Base-by-base conservation (phyloP, 805 yeast genomes). In the Hanseniaspora mollemarum region DNA sequence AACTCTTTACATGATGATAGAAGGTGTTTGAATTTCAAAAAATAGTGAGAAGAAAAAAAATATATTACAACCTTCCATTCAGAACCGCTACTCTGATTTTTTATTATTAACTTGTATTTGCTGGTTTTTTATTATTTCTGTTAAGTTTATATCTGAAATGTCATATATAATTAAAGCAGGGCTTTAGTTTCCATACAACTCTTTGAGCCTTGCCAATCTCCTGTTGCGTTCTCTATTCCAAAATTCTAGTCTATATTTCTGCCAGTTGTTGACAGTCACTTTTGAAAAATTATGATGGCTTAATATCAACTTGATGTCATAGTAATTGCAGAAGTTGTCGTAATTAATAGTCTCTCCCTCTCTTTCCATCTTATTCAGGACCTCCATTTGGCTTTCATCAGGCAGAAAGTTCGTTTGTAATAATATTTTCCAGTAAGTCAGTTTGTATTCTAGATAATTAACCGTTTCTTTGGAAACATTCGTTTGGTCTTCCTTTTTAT, bases 191-290 rank as follows among this genome's bases (percentile, higher is more conserved):
- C 56, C 54, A 37, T 39, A 54, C 50, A 43, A 25, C 24, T 36
- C 46, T 31, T 42, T 32, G 16, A 56, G 49, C 32, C 53, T 57
- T 50, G 64, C 68, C 39, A 76, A 66, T 55, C 87, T 69, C 56
- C 87, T 72, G 1, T 78, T 76, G 1, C 86, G 84, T 62, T 87
- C 95, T 57, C 82, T 74, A 21, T 80, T 77, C 96, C 97, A 92
- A 62, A 87, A 92, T 62, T 88, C 96, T 57, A 84, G 85, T 54
- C 98, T 68, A 60, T 88, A 90, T 37, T 87, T 65, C 60, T 90
- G 98, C 97, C 98, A 90, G 9, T 87, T 88, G 63, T 88, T 96
- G 55, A 96, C 74, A 6, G 83, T 77, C 44, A 83, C 88, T 0
- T 92, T 79, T 54, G 78, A 77, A 65, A 90, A 92, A 1, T 81